These are phyloP conservation scores for Claviceps sp. DNA, from an alignment of 2,329 filamentous ascomycete genomes.

Conservation along the genomic window DNA sequence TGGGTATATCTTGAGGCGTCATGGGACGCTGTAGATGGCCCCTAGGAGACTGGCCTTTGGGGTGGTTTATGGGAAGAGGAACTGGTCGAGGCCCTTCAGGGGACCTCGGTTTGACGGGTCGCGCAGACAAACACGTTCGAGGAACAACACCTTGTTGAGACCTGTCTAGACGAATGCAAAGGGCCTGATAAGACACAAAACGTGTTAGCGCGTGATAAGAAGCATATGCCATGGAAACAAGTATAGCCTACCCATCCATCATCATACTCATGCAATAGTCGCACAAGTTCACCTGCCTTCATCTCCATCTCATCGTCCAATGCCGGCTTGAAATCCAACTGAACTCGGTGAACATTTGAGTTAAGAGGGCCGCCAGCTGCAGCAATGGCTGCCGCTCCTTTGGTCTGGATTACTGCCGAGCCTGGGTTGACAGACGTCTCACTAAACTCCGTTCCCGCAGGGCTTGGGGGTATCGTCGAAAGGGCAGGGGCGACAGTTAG, in stretches of 20 bases:
- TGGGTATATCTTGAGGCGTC: constrained; percentile 10
- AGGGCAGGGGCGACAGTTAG: constrained; percentile 32
- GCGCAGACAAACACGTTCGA: constrained; percentile 81
- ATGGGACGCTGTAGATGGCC: constrained; percentile 22
- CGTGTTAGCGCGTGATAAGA: neutral
- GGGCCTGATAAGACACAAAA: constrained; percentile 37
- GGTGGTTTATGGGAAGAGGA: constrained; percentile 37
- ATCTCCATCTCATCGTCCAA: constrained; percentile 86
- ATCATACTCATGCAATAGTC: constrained; percentile 89
- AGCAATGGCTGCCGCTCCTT: constrained; percentile 44
- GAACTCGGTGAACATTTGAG: constrained; percentile 72
- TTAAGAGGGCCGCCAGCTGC: constrained; percentile 46
- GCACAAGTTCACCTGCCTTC: constrained; percentile 67
- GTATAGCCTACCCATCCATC: constrained; percentile 77
- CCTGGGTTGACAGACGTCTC: constrained; percentile 39
- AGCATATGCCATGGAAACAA: constrained; percentile 9
- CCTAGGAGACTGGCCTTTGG: constrained; percentile 11
- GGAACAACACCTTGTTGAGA: constrained; percentile 88
- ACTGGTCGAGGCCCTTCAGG: constrained; percentile 35
- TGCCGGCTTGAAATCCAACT: constrained; percentile 85
- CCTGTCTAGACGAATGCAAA: constrained; percentile 81
- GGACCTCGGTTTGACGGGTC: constrained; percentile 75
- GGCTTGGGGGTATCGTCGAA: constrained; percentile 37
- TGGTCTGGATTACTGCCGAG: constrained; percentile 21
- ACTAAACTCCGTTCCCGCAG: constrained; percentile 50